Conservation (phyloP, 2,329 filamentous ascomycete species). For the Nannizzia gypsea region DNA sequence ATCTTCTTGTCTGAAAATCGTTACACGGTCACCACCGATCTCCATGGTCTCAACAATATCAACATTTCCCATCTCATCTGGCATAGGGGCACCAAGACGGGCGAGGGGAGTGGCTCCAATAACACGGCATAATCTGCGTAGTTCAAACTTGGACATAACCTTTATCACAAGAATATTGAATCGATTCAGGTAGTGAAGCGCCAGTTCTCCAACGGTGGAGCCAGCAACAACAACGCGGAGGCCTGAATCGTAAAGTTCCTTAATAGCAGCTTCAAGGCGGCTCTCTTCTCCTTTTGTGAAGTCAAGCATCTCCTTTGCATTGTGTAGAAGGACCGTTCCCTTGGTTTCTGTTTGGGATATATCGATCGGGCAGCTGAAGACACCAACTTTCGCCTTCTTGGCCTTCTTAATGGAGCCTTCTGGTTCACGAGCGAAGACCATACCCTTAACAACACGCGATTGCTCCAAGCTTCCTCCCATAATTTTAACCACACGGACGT, state of each 20-base stretch:
- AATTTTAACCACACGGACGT: constrained; percentile 97
- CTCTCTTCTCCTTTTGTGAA: constrained; percentile 95
- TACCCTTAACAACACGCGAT: constrained; percentile 88
- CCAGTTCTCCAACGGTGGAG: constrained; percentile 86
- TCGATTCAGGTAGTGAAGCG: constrained; percentile 94
- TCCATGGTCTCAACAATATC: constrained; percentile 95
- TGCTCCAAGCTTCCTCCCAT: constrained; percentile 95
- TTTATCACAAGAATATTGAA: constrained; percentile 94
- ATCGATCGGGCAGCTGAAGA: constrained; percentile 93
- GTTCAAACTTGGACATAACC: constrained; percentile 94
- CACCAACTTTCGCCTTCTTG: constrained; percentile 83
- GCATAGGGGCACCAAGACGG: constrained; percentile 91
- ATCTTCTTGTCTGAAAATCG: constrained; percentile 88
- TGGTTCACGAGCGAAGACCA: constrained; percentile 97
- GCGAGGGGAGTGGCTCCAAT: constrained; percentile 95
- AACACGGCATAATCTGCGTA: constrained; percentile 86
- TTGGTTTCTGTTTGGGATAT: constrained; percentile 96
- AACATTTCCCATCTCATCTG: constrained; percentile 95
- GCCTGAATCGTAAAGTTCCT: constrained; percentile 90
- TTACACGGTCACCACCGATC: constrained; percentile 95
- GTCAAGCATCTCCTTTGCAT: constrained; percentile 96
- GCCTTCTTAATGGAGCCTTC: constrained; percentile 86
- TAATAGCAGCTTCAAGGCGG: constrained; percentile 81
- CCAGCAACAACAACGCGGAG: constrained; percentile 85
- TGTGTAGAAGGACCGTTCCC: constrained; percentile 91